phyloP scores from a whole-genome alignment of 1,284 basidiomycete genomes.

The Volvariella volvacea region DNA sequence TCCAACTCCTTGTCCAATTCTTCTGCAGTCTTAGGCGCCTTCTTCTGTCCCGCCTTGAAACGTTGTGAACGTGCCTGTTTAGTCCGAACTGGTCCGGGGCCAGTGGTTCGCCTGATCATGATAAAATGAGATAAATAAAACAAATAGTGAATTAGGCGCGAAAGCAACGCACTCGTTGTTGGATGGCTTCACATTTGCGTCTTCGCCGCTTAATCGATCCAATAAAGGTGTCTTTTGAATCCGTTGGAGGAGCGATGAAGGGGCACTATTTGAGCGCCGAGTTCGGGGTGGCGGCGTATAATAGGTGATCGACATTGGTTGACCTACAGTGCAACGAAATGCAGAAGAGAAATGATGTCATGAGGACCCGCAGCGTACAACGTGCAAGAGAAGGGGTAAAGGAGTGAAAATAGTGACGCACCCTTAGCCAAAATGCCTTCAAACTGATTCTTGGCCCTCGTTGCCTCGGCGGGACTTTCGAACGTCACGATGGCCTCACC shows the following conservation, averaged over 20 bases:
- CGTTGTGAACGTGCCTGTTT: slow-evolving; percentile 4
- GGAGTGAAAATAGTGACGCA: slow-evolving; percentile 22
- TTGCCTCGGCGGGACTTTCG: slow-evolving; percentile 74
- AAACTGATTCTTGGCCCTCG: slow-evolving; percentile 79
- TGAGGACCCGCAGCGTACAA: slow-evolving; percentile 1
- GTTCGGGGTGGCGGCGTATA: slow-evolving; percentile 41
- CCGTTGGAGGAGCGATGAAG: slow-evolving; percentile 52
- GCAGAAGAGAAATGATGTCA: slow-evolving; percentile 1
- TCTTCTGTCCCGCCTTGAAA: slow-evolving; percentile 20
- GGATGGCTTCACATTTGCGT: slow-evolving; percentile 21
- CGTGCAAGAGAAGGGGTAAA: slow-evolving; percentile 1
- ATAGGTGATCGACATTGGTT: slow-evolving; percentile 75
- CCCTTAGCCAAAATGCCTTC: slow-evolving; percentile 90
- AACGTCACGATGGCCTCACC: slow-evolving; percentile 83
- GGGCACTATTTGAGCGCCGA: slow-evolving; percentile 39
- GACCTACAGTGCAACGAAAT: slow-evolving; percentile 45
- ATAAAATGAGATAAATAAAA: slow-evolving; percentile 12
- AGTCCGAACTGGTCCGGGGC: slow-evolving; percentile 12
- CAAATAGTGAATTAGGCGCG: not conserved
- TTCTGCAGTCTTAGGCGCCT: slow-evolving; percentile 65
- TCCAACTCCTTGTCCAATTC: slow-evolving; percentile 91
- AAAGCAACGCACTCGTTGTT: slow-evolving; percentile 5
- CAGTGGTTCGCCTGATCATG: slow-evolving; percentile 8
- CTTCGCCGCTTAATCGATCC: slow-evolving; percentile 47
- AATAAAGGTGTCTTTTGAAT: slow-evolving; percentile 60